These are phyloP conservation scores for Pichia nanzhaoensis DNA, from an alignment of 805 yeast species.

Conservation along the genomic window DNA sequence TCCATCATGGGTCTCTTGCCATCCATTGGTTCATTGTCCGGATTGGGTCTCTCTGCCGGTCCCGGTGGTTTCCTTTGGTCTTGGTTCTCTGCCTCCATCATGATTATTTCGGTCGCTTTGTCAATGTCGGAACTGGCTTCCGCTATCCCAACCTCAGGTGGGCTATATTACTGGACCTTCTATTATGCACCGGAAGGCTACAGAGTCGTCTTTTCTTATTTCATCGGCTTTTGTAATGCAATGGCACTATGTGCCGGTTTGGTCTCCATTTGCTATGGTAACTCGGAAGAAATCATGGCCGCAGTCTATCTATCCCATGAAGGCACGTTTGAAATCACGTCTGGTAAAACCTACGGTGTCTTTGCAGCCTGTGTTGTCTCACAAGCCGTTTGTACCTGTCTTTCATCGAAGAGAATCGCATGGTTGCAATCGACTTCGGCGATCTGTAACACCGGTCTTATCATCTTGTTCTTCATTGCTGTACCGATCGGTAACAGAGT, in stretches of 20 bases:
- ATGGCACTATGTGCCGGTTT: slow-evolving; percentile 60
- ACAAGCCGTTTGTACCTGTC: slow-evolving; percentile 46
- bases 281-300: slow-evolving; percentile 52
- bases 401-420: slow-evolving; percentile 52
- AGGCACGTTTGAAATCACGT: slow-evolving; percentile 49
- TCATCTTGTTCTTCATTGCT: slow-evolving; percentile 53
- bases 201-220: slow-evolving; percentile 48
- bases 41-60: slow-evolving; percentile 52
- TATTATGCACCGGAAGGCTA: slow-evolving; percentile 53
- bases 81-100: slow-evolving; percentile 54
- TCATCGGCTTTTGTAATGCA: slow-evolving; percentile 64
- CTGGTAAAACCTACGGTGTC: slow-evolving; percentile 54
- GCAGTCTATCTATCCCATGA: slow-evolving; percentile 46
- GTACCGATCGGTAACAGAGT: slow-evolving; percentile 51
- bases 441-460: slow-evolving; percentile 43
- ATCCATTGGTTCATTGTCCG: slow-evolving; percentile 50
- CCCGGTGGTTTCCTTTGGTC: slow-evolving; percentile 66
- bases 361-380: slow-evolving; percentile 53
- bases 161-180: slow-evolving; percentile 63
- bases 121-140: slow-evolving; percentile 63
- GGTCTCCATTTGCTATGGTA: slow-evolving; percentile 65
- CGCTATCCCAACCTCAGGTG: slow-evolving; percentile 72
- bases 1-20: slow-evolving; percentile 69
- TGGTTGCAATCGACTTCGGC: slow-evolving; percentile 55
- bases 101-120: slow-evolving; percentile 52